These are phyloP conservation scores for Eragrostis nindensis DNA, from an alignment of 176 grass and related monocot genomes.

Conservation along the genomic window DNA sequence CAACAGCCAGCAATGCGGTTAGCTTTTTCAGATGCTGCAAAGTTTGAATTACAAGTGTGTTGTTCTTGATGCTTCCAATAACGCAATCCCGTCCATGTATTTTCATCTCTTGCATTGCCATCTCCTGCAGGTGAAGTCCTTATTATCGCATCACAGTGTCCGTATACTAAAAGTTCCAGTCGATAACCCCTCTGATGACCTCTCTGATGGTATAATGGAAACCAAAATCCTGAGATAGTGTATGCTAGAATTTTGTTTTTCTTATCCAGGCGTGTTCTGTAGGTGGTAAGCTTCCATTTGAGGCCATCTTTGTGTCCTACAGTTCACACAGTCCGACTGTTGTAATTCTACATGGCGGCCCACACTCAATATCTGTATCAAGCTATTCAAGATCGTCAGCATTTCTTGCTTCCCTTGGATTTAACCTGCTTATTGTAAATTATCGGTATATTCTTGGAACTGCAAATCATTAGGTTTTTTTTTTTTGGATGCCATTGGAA, in stretches of 20 bases:
- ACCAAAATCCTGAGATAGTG: background rate
- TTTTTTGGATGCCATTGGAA: too few relatives aligned
- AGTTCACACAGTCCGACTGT: conserved; percentile 58
- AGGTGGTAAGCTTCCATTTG: conserved; percentile 79
- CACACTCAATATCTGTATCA: conserved; percentile 76
- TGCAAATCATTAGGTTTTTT: background rate
- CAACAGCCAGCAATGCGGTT: conserved; percentile 64
- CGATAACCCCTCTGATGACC: conserved; percentile 47
- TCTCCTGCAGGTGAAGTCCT: conserved; percentile 53
- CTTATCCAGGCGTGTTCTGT: background rate
- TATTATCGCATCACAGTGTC: conserved; percentile 59
- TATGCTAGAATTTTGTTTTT: background rate
- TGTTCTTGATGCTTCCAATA: conserved; percentile 1
- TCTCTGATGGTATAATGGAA: conserved; percentile 55
- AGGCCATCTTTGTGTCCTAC: conserved; percentile 74
- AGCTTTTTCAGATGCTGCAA: background rate
- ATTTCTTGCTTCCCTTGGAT: conserved; percentile 83
- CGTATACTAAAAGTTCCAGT: conserved; percentile 77
- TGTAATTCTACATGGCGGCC: conserved; percentile 84
- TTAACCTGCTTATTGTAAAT: conserved; percentile 81
- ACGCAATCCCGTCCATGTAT: conserved; percentile 13
- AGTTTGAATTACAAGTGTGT: background rate
- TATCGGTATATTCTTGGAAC: conserved; percentile 62
- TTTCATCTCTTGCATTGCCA: background rate
- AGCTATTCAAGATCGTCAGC: conserved; percentile 75